Conservation (phyloP, 163 green algal genomes). For the Chlamydomonas reinhardtii region DNA sequence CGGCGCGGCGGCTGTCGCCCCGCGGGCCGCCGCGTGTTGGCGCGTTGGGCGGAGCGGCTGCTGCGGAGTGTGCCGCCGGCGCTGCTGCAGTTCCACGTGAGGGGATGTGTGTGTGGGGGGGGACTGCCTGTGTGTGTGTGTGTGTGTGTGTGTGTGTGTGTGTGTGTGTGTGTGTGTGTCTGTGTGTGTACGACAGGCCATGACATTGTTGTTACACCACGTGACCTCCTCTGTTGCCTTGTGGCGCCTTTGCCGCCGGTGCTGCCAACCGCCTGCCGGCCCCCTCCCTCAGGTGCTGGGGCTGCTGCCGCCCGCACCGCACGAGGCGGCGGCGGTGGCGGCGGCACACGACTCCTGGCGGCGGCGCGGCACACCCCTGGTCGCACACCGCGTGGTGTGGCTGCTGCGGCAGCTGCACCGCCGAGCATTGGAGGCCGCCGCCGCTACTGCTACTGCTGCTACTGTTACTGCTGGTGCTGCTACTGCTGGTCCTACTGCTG, state of each 20-base stretch:
- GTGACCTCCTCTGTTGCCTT: no score
- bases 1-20: background rate
- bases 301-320: background rate
- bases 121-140: background rate
- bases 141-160: no score
- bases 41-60: background rate
- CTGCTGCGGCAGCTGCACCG: background rate
- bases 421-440: no score
- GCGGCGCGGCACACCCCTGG: background rate
- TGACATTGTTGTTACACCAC: no score
- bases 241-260: no score
- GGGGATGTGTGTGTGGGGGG: no score
- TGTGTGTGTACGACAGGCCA: no score
- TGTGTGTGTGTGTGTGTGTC: no score
- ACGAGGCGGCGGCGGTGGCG: background rate
- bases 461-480: background rate
- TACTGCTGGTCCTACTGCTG: background rate
- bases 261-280: no score
- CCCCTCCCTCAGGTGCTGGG: background rate
- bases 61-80: background rate
- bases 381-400: background rate
- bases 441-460: no score
- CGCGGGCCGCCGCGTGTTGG: background rate
- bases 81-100: slow-evolving; percentile 5
- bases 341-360: background rate